These are phyloP conservation scores for Earliella scabrosa DNA, from an alignment of 1,284 basidiomycete genomes.

Conservation along the genomic window DNA sequence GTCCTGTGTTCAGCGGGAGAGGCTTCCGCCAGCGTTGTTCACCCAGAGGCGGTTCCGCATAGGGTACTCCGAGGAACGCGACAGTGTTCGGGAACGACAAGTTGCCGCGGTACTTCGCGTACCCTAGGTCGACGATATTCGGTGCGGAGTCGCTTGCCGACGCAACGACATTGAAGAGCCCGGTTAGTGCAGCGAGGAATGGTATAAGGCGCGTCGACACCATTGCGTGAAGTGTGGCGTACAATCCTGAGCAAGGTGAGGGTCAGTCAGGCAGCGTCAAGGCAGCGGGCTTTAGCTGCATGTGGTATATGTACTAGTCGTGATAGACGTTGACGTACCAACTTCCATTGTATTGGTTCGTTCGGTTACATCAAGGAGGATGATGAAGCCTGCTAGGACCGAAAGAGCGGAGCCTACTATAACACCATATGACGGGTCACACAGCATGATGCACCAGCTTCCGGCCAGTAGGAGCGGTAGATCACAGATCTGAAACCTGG, in stretches of 20 bases:
- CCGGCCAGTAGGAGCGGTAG: too few relatives aligned
- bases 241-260: background rate
- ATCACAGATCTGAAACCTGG: too few relatives aligned
- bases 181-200: background rate
- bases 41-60: conserved; percentile 46
- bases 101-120: conserved; percentile 51
- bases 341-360: background rate
- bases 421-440: conserved; percentile 20
- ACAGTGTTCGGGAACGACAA: conserved; percentile 54
- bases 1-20: conserved; percentile 34
- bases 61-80: conserved; percentile 55
- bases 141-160: background rate
- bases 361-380: background rate
- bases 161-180: background rate
- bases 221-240: background rate
- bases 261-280: background rate
- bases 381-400: background rate
- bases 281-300: too few relatives aligned
- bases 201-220: background rate
- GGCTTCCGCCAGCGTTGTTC: conserved; percentile 44
- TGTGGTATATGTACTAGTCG: too few relatives aligned
- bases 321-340: background rate
- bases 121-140: conserved; percentile 35
- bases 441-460: too few relatives aligned
- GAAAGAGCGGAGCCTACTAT: background rate